Evolutionary conservation across 176 grass and related monocot genomes (phyloP), one percentile per base, ranked within the genome.

Genomic region (Canna indica): DNA sequence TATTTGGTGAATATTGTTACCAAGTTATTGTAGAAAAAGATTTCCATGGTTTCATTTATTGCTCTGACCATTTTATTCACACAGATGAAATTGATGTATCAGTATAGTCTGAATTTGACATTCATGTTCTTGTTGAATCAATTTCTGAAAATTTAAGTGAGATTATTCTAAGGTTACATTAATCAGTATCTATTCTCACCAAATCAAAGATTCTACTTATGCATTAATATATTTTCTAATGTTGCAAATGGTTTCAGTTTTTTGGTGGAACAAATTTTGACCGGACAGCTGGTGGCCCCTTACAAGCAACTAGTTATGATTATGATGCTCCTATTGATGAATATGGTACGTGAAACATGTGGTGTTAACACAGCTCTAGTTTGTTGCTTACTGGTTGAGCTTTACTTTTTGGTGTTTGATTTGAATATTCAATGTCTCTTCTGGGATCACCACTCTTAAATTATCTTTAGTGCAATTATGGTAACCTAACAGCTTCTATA

Each of bases 201-300:
- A 22, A 66, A 24, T 66, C 35, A 26, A 66, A 24, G 9, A 38
- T 2, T 20, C 4, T 13, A 18, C 17, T 31, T 70, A 18, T 20
- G 2, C 26, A 18, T 18, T 47, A 48, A 29, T 48, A 78, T 58
- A 68, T 72, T 30, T 59, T 58, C 35, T 36, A 66, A 31, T 70
- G 42, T 75, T 72, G 68, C 18, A 76, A 75, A 68, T 79, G 41
- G 33, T 80, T 66, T 44, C 77, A 96, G 93, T 96, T 76, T 80
- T 91, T 91, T 81, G 93, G 93, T 69, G 93, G 88, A 83, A 97
- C 93, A 68, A 96, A 96, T 82, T 96, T 96, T 87, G 93, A 68
- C 36, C 84, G 88, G 63, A 91, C 93, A 44, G 87, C 93, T 83
- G 93, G 93, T 54, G 93, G 93, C 76, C 93, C 93, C 64, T 81